These are phyloP conservation scores for Hydrangea macrophylla DNA, from an alignment of 148 eudicot genomes.

Conservation along the genomic window DNA sequence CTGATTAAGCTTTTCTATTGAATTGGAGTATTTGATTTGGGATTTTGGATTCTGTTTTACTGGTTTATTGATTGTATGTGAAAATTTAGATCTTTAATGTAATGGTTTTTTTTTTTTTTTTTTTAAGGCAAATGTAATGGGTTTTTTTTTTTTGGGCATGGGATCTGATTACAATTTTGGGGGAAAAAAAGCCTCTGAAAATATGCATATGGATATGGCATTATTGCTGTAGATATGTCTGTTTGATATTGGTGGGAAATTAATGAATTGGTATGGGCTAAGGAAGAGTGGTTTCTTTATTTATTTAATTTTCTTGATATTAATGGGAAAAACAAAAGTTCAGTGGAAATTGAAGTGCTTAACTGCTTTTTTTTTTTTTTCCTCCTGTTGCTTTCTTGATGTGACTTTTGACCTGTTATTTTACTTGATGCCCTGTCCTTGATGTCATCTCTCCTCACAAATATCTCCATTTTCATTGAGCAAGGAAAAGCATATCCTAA, in stretches of 20 bases:
- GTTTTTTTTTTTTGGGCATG: background rate
- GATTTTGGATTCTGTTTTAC: background rate
- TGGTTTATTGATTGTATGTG: background rate
- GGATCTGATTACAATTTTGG: background rate
- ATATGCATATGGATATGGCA: background rate
- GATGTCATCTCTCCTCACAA: conserved; percentile 2
- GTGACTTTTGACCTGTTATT: conserved; percentile 8
- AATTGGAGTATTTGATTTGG: background rate
- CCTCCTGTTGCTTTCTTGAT: conserved; percentile 9
- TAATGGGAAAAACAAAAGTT: background rate
- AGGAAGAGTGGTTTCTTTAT: background rate
- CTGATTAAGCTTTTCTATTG: background rate
- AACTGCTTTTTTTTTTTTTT: conserved; percentile 15
- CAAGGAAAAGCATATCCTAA: background rate
- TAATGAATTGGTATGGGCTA: conserved; percentile 11
- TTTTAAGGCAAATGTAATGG: too few relatives aligned
- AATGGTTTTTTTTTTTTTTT: background rate
- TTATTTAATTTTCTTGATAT: conserved; percentile 8
- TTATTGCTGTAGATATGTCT: background rate
- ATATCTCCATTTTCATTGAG: conserved; percentile 7
- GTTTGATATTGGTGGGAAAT: background rate
- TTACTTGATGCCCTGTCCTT: conserved; percentile 13
- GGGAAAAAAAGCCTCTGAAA: background rate
- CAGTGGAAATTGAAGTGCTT: conserved; percentile 14
- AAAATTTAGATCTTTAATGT: background rate